Percentiles rank a stretch among this genome's conserved stretches.
Evolutionary conservation across 169 alveolate species (phyloP).

Genomic region (Plasmodium malariae): DNA sequence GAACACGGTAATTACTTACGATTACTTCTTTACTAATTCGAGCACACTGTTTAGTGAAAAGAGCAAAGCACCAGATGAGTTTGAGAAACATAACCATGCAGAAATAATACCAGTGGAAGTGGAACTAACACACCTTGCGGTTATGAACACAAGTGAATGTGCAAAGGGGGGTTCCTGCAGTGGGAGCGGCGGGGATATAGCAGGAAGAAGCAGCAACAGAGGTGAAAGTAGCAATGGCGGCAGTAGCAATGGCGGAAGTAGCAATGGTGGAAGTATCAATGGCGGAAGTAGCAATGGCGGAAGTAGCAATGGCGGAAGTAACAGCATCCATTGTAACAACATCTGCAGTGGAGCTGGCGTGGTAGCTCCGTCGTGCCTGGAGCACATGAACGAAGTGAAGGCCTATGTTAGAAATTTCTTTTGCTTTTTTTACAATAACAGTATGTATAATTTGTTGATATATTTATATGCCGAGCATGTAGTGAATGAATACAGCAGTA

Average conservation of each 20-base stretch:
- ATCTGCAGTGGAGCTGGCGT: not conserved
- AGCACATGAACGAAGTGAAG: not conserved
- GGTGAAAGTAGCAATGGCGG: not conserved
- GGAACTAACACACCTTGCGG: too few species aligned
- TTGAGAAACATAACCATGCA: too few species aligned
- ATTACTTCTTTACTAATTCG: constrained; percentile 37
- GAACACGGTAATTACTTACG: constrained; percentile 26
- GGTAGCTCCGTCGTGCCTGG: not conserved
- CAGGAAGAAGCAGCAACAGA: too few species aligned
- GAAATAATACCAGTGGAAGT: too few species aligned
- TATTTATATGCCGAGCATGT: constrained; percentile 64
- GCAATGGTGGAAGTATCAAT: not conserved
- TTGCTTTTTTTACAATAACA: not conserved
- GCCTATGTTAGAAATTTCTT: not conserved
- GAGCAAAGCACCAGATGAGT: too few species aligned
- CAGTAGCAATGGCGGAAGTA: not conserved
- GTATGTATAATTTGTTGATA: constrained; percentile 18
- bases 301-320: not conserved
- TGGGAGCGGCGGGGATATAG: too few species aligned
- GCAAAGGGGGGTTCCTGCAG: too few species aligned
- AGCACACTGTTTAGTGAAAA: constrained; percentile 6
- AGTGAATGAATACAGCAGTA: constrained; percentile 34
- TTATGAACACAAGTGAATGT: too few species aligned
- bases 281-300: too few species aligned
- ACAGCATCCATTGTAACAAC: too few species aligned